A percentile compares a stretch with the other conserved stretches of the same genome.
Conservation (phyloP, 2,329 filamentous ascomycete species). For the Verticillium albo-atrum region DNA sequence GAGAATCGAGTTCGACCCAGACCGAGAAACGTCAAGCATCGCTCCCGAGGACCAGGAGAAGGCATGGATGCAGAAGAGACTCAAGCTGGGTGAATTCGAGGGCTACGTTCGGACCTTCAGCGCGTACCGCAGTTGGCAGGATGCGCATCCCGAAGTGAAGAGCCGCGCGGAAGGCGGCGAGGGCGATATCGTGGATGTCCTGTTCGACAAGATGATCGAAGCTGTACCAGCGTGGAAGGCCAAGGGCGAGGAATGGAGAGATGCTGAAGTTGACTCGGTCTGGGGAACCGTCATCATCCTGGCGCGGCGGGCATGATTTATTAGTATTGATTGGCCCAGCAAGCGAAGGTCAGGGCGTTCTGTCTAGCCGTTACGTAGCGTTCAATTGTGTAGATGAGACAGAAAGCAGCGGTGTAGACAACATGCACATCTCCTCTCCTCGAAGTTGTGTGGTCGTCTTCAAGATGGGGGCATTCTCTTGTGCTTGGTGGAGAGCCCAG, state of each 20-base stretch:
- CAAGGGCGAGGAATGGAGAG: constrained; percentile 43
- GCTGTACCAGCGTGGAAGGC: constrained; percentile 49
- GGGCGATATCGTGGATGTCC: constrained; percentile 58
- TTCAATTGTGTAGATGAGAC: background rate
- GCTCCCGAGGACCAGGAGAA: constrained; percentile 17
- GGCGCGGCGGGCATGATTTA: constrained; percentile 33
- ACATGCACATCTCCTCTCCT: background rate
- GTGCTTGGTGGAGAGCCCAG: background rate
- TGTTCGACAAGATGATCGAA: constrained; percentile 54
- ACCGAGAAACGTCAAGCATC: constrained; percentile 31
- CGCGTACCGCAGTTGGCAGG: constrained; percentile 53
- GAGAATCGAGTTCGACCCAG: constrained; percentile 55
- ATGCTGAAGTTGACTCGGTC: constrained; percentile 51
- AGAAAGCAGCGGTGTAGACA: background rate
- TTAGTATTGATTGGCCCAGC: constrained; percentile 16
- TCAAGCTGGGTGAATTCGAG: constrained; percentile 55
- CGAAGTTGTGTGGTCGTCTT: background rate
- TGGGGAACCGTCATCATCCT: constrained; percentile 59
- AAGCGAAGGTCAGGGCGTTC: constrained; percentile 14
- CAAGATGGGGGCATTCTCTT: background rate
- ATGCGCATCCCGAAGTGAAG: constrained; percentile 45
- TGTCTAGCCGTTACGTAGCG: background rate
- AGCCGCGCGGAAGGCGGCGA: constrained; percentile 47
- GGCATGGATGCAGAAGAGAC: constrained; percentile 46
- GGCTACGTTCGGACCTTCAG: constrained; percentile 60